A percentile compares a stretch with the other conserved stretches of the same genome.
Evolutionary conservation across 768 basidiomycete species (phyloP).

Genomic region (Rhodosporidiobolus odoratus): DNA sequence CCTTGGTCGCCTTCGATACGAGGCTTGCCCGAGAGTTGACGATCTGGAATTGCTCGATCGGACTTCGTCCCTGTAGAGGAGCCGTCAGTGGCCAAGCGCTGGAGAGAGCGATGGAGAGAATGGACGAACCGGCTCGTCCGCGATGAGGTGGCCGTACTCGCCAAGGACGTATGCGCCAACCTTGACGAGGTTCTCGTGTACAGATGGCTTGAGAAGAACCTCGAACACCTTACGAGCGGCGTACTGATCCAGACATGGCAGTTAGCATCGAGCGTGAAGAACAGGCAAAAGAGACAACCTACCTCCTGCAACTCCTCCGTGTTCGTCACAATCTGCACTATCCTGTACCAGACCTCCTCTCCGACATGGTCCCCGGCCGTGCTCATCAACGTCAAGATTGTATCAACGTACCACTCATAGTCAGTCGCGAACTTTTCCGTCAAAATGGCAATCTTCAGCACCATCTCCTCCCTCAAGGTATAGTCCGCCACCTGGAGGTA

Average conservation of each 20-base stretch:
- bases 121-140: conserved; percentile 73
- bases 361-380: conserved; percentile 98
- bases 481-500: conserved; percentile 97
- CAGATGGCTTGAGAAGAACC: conserved; percentile 63
- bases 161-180: conserved; percentile 95
- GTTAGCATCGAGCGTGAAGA: neutral
- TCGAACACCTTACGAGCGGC: conserved; percentile 88
- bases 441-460: conserved; percentile 93
- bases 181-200: conserved; percentile 84
- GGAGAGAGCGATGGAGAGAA: neutral
- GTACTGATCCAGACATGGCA: conserved; percentile 50
- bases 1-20: conserved; percentile 83
- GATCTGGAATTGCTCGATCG: conserved; percentile 85
- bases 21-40: conserved; percentile 93
- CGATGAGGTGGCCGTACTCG: conserved; percentile 96
- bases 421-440: conserved; percentile 97
- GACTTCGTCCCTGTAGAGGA: conserved; percentile 54
- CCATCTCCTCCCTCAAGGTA: conserved; percentile 94
- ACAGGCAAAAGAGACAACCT: neutral
- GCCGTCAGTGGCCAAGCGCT: neutral
- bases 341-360: conserved; percentile 99
- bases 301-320: conserved; percentile 87
- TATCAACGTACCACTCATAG: conserved; percentile 73
- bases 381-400: conserved; percentile 88
- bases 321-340: conserved; percentile 92